phyloP scores from a whole-genome alignment of 768 basidiomycete genomes.

The Strobilomyces dryophilus region DNA sequence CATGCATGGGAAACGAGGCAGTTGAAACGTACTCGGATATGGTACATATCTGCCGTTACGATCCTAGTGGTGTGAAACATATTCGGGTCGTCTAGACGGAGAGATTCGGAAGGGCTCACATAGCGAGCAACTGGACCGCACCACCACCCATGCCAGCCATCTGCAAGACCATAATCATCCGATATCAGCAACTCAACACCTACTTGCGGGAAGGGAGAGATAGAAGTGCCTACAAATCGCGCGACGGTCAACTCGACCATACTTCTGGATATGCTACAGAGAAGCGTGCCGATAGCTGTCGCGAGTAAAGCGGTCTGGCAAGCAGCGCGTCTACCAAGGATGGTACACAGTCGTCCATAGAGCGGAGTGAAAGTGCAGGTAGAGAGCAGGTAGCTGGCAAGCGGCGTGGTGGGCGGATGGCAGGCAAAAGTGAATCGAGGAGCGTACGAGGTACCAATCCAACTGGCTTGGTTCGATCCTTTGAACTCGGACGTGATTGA shows the following conservation, averaged over 20 bases:
- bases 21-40: slow-evolving; percentile 10
- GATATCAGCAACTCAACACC: neutral
- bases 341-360: slow-evolving; percentile 15
- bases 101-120: slow-evolving; percentile 1
- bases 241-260: slow-evolving; percentile 13
- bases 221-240: slow-evolving; percentile 26
- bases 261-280: slow-evolving; percentile 6
- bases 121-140: slow-evolving; percentile 18
- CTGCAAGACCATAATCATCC: neutral
- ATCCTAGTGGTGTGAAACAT: slow-evolving; percentile 10
- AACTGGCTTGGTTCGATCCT: slow-evolving; percentile 26
- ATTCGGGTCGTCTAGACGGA: neutral
- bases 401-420: neutral
- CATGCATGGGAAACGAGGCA: neutral
- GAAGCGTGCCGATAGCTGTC: slow-evolving; percentile 7
- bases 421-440: neutral
- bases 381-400: slow-evolving; percentile 11
- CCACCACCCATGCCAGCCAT: slow-evolving; percentile 22
- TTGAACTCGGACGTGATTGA: slow-evolving; percentile 25
- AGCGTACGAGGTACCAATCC: slow-evolving; percentile 25
- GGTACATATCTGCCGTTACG: slow-evolving; percentile 21
- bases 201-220: neutral
- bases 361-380: slow-evolving; percentile 16
- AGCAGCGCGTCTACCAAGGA: slow-evolving; percentile 11
- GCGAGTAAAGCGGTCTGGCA: slow-evolving; percentile 14